phyloP scores from a whole-genome alignment of 2,329 filamentous ascomycete species.

The Sarocladium brachiariae region DNA sequence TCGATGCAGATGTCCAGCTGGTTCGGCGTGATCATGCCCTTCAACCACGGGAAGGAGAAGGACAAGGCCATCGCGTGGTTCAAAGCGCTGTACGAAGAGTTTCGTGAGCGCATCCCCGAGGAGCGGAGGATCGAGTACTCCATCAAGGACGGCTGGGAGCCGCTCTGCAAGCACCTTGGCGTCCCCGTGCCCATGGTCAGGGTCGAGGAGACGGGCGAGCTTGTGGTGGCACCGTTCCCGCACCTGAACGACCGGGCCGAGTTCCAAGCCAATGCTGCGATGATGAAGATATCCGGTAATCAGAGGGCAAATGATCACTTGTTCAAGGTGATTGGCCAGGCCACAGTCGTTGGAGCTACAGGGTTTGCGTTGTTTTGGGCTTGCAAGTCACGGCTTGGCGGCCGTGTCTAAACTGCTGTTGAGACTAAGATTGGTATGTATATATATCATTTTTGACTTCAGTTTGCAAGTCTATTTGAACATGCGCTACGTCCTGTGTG shows the following conservation, averaged over 20 bases:
- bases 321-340: conserved; percentile 17
- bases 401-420: conserved; percentile 12
- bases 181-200: conserved; percentile 28
- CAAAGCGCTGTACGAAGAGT: conserved; percentile 29
- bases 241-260: conserved; percentile 24
- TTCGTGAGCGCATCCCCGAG: conserved; percentile 25
- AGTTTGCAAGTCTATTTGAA: too few relatives aligned
- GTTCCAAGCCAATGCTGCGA: conserved; percentile 15
- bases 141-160: conserved; percentile 33
- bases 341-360: conserved; percentile 18
- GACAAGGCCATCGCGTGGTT: conserved; percentile 31
- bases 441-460: too few relatives aligned
- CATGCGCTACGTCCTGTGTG: too few relatives aligned
- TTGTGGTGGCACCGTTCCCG: conserved; percentile 26
- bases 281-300: conserved; percentile 12
- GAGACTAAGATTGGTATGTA: too few relatives aligned
- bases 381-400: conserved; percentile 23
- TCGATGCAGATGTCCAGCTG: conserved; percentile 18
- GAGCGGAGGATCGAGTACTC: conserved; percentile 30
- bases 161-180: conserved; percentile 32
- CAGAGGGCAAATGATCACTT: conserved; percentile 20
- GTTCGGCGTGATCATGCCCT: conserved; percentile 18
- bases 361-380: conserved; percentile 23
- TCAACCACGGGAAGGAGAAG: conserved; percentile 26
- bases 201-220: conserved; percentile 24